Evolutionary conservation across 1,284 basidiomycete genomes (phyloP).

Genomic region (Ceratobasidium sp.): DNA sequence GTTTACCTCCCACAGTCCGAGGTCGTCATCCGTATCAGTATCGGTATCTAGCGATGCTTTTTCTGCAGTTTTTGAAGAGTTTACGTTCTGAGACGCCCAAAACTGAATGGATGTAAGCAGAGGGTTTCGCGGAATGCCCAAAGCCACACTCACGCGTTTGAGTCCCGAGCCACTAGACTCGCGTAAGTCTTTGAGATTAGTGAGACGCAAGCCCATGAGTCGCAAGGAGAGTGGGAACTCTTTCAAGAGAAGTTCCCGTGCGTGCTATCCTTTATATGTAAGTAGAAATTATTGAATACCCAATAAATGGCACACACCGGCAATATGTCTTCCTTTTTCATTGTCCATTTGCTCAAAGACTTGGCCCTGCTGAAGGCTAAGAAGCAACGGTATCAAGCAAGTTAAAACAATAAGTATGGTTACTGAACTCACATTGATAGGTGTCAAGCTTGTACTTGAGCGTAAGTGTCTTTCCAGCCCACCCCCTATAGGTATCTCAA

Average conservation of each 20-base stretch:
- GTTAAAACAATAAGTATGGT: neutral
- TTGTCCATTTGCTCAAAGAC: conserved; percentile 77
- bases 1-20: conserved; percentile 31
- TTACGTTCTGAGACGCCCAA: conserved; percentile 5
- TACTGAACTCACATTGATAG: conserved; percentile 67
- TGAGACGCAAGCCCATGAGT: conserved; percentile 83
- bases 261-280: conserved; percentile 62
- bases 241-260: conserved; percentile 80
- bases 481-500: conserved; percentile 59
- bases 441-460: conserved; percentile 84
- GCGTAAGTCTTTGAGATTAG: conserved; percentile 83
- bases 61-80: neutral
- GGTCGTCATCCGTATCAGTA: conserved; percentile 17
- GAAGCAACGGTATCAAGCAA: neutral
- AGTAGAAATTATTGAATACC: neutral
- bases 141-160: conserved; percentile 61
- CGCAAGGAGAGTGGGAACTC: conserved; percentile 82
- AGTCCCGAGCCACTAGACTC: conserved; percentile 64
- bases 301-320: conserved; percentile 57
- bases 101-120: no score
- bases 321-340: conserved; percentile 80
- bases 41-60: neutral
- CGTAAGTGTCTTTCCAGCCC: conserved; percentile 80
- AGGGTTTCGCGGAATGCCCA: no score
- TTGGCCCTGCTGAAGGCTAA: conserved; percentile 84